phyloP scores from a whole-genome alignment of 2,329 filamentous ascomycete genomes.

The Fusarium penzigii region DNA sequence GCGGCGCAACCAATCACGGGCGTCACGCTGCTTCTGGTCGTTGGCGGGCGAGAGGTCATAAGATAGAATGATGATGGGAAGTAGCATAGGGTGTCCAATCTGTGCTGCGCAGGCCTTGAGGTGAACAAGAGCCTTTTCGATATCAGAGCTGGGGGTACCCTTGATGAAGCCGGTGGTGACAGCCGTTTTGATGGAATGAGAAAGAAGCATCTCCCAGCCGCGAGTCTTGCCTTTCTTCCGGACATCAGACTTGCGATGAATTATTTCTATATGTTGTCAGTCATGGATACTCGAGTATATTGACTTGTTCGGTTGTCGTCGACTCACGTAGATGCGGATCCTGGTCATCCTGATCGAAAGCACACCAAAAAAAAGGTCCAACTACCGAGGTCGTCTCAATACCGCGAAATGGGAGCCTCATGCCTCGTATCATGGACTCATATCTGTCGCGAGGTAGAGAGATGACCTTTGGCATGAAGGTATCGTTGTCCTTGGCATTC shows the following conservation, averaged over 20 bases:
- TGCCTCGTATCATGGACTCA: constrained; percentile 54
- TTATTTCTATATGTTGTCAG: constrained; percentile 47
- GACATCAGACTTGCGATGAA: constrained; percentile 67
- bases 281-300: neutral
- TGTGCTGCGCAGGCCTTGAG: constrained; percentile 50
- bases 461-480: constrained; percentile 57
- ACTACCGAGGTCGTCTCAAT: constrained; percentile 62
- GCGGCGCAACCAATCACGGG: constrained; percentile 60
- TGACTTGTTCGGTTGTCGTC: neutral
- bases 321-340: constrained; percentile 58
- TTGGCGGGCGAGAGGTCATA: constrained; percentile 57
- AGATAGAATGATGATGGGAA: constrained; percentile 59
- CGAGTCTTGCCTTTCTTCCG: constrained; percentile 64
- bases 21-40: constrained; percentile 64
- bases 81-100: constrained; percentile 58
- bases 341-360: constrained; percentile 56
- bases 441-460: constrained; percentile 54
- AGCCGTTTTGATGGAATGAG: constrained; percentile 53
- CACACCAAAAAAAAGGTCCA: constrained; percentile 64
- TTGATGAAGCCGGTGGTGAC: constrained; percentile 64
- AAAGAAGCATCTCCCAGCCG: constrained; percentile 66
- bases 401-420: constrained; percentile 56
- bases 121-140: constrained; percentile 51
- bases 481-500: constrained; percentile 57
- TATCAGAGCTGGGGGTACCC: constrained; percentile 59